Percentiles rank a stretch among this genome's conserved stretches.
These are phyloP conservation scores for Novymonas esmeraldas DNA, from an alignment of 208 protist genomes.

Conservation along the genomic window DNA sequence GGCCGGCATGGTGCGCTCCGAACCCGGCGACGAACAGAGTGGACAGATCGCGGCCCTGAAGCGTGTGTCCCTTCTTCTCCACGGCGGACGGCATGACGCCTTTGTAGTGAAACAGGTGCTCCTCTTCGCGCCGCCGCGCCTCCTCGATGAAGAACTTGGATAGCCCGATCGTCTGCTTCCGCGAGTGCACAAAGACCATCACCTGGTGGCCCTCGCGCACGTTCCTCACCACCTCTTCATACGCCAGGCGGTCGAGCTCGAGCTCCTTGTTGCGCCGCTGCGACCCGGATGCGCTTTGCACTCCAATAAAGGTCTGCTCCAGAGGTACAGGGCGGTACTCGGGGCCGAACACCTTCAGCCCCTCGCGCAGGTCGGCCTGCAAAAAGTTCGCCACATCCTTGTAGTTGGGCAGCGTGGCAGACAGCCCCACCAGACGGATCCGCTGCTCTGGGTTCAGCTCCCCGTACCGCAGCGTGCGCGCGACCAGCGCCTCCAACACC, in stretches of 20 bases:
- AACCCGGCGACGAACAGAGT: conserved; percentile 92
- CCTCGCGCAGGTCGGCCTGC: conserved; percentile 89
- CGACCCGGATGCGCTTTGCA: conserved; percentile 42
- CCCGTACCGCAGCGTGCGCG: conserved; percentile 94
- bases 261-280: conserved; percentile 59
- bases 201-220: conserved; percentile 96
- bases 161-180: conserved; percentile 96
- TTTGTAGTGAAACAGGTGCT: conserved; percentile 65
- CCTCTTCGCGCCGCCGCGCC: conserved; percentile 55
- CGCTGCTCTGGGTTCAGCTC: conserved; percentile 91
- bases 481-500: conserved; percentile 98
- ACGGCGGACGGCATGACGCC: conserved; percentile 45
- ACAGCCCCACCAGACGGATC: conserved; percentile 97
- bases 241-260: conserved; percentile 74
- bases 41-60: conserved; percentile 88
- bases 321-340: conserved; percentile 98
- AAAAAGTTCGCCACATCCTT: conserved; percentile 98
- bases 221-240: conserved; percentile 80
- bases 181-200: conserved; percentile 99
- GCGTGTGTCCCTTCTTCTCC: conserved; percentile 52
- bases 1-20: conserved; percentile 97
- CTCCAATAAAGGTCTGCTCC: conserved; percentile 95
- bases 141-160: conserved; percentile 92
- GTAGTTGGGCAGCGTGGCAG: conserved; percentile 99
- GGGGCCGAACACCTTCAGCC: conserved; percentile 96